Conservation (phyloP, 1,284 basidiomycete species). For the Moesziomyces aphidis region DNA sequence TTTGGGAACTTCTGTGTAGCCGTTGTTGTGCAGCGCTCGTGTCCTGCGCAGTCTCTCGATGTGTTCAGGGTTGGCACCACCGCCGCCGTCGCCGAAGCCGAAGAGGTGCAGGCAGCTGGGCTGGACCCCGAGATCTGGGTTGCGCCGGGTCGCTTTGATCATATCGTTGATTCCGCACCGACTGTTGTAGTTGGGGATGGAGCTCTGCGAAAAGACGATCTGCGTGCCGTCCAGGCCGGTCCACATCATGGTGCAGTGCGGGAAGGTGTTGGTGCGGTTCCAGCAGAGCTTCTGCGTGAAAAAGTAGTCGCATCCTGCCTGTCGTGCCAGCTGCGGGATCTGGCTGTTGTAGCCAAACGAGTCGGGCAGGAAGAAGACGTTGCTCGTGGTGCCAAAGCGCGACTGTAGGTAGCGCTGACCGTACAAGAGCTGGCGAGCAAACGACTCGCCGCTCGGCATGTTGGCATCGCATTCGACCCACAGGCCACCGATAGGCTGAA, state of each 20-base stretch:
- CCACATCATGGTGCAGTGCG: slow-evolving; percentile 97
- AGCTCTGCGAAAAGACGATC: slow-evolving; percentile 71
- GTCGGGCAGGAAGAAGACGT: slow-evolving; percentile 71
- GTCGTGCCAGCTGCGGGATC: slow-evolving; percentile 72
- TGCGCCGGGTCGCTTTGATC: slow-evolving; percentile 37
- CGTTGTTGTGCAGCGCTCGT: slow-evolving; percentile 74
- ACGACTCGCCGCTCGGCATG: slow-evolving; percentile 60
- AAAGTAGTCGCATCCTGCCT: slow-evolving; percentile 83
- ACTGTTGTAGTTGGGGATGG: slow-evolving; percentile 63
- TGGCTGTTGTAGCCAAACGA: slow-evolving; percentile 82
- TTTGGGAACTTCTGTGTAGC: slow-evolving; percentile 61
- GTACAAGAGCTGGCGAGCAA: slow-evolving; percentile 80
- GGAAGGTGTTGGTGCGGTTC: slow-evolving; percentile 79
- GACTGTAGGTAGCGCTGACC: slow-evolving; percentile 90
- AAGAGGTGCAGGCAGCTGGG: slow-evolving; percentile 56
- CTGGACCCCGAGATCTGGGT: slow-evolving; percentile 60
- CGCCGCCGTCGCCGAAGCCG: slow-evolving; percentile 62
- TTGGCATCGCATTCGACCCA: slow-evolving; percentile 73
- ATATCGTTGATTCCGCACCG: slow-evolving; percentile 58
- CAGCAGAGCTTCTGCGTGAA: slow-evolving; percentile 86
- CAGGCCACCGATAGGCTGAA: slow-evolving; percentile 84
- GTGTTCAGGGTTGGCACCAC: slow-evolving; percentile 63
- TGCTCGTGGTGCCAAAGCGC: slow-evolving; percentile 78
- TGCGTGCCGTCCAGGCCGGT: slow-evolving; percentile 92
- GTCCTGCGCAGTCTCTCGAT: slow-evolving; percentile 79